Base-by-base conservation (phyloP, 2,329 filamentous ascomycete species). In the Aspergillus ochraceoroseus region DNA sequence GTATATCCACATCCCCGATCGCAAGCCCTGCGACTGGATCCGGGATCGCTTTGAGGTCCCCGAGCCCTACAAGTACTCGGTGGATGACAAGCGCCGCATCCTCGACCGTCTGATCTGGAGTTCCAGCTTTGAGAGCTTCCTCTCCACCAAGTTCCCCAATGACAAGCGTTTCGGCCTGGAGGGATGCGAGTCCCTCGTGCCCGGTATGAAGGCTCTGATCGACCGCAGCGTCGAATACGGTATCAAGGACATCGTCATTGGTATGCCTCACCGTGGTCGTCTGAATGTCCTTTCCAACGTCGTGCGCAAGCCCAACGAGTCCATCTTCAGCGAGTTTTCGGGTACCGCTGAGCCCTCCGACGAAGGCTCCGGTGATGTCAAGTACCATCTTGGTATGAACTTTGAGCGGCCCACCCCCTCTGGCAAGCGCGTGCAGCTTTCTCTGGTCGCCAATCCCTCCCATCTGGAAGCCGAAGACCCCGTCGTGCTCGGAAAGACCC, bases 311-410 rank as follows among this genome's bases (percentile, higher is more conserved):
- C 90, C 92, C 58, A 98, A 98, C 70, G 92, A 96, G 73, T 96
- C 92, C 52, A 98, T 98, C 69, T 98, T 98, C 75, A 94, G 86
- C 65, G 92, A 98, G 68, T 98, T 98, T 61, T 85, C 87, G 48
- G 92, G 92, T 56, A 87, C 84, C 32, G 73, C 85, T 14, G 87
- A 87, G 62, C 86, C 87, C 40, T 85, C 86, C 55, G 92, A 96
- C 55, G 90, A 98, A 71, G 92, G 92, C 45, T 96, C 92, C 43
- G 92, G 92, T 58, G 92, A 98, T 66, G 92, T 98, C 70, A 98
- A 98, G 72, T 98, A 98, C 73, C 92, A 98, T 73, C 75, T 98
- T 59, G 92, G 92, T 63, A 98, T 98, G 92, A 98, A 98, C 76
- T 98, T 98, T 56, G 92, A 98, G 74, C 87, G 92, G 49, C 92